A percentile compares a stretch with the other conserved stretches of the same genome.
phyloP scores from a whole-genome alignment of 2,329 filamentous ascomycete species.

The Teratosphaeria destructans region DNA sequence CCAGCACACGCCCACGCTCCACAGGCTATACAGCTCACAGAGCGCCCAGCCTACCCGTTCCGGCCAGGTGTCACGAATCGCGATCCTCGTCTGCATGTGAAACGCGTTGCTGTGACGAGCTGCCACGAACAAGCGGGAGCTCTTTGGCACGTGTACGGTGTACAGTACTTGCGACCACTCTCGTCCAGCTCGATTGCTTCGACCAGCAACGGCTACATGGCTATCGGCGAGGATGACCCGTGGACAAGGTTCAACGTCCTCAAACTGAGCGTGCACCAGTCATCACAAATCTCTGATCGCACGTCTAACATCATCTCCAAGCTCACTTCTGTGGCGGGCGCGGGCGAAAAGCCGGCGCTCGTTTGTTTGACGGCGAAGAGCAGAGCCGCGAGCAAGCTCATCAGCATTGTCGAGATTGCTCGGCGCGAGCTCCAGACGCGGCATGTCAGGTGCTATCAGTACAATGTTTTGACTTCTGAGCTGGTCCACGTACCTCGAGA shows the following conservation, averaged over 20 bases:
- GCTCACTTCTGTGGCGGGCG: slow-evolving; percentile 6
- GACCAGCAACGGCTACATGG: slow-evolving; percentile 6
- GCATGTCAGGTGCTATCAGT: slow-evolving; percentile 37
- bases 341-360: slow-evolving; percentile 21
- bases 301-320: slow-evolving; percentile 16
- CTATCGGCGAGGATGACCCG: slow-evolving; percentile 11
- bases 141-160: background rate
- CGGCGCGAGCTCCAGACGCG: slow-evolving; percentile 30
- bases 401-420: slow-evolving; percentile 56
- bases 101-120: background rate
- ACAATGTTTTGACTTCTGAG: slow-evolving; percentile 19
- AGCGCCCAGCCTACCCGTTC: background rate
- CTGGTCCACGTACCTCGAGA: slow-evolving; percentile 15
- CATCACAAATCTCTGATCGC: slow-evolving; percentile 22
- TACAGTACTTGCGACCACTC: background rate
- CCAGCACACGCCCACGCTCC: background rate
- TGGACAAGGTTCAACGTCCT: slow-evolving; percentile 13
- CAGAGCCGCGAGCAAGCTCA: slow-evolving; percentile 48
- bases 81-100: background rate
- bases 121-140: background rate
- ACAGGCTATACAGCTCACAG: background rate
- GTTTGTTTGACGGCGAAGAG: slow-evolving; percentile 31
- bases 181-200: background rate
- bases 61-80: background rate
- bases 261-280: slow-evolving; percentile 16